Conservation (phyloP, 1,284 basidiomycete species). For the Apiotrichum gracile region DNA sequence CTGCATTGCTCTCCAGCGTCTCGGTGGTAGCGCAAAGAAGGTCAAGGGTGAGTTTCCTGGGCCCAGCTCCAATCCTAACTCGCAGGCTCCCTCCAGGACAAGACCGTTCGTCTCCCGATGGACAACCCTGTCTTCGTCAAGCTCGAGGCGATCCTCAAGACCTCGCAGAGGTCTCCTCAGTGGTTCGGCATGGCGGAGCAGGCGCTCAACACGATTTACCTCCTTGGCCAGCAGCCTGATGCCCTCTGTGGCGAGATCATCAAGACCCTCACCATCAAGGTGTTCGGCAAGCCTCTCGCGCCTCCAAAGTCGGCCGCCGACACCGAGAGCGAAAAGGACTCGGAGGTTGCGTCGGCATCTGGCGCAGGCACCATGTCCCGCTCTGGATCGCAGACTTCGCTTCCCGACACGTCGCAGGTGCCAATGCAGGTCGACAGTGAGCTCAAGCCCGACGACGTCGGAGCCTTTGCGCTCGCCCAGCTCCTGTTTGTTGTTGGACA, state of each 20-base stretch:
- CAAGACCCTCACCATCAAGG: conserved; percentile 68
- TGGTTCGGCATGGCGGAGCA: conserved; percentile 92
- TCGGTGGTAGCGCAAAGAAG: conserved; percentile 93
- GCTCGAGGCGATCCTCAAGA: conserved; percentile 69
- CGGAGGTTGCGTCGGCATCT: conserved; percentile 1
- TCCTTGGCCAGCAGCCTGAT: conserved; percentile 90
- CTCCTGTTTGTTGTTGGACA: conserved; percentile 92
- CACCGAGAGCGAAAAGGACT: conserved; percentile 12
- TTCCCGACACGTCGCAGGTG: too few species aligned
- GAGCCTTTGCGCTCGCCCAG: conserved; percentile 82
- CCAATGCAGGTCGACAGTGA: conserved; percentile 10
- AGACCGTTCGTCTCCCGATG: conserved; percentile 82
- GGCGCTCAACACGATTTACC: conserved; percentile 92
- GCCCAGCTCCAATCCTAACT: not conserved
- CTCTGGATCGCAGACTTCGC: conserved; percentile 11
- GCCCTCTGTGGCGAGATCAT: conserved; percentile 74
- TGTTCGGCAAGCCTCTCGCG: conserved; percentile 52
- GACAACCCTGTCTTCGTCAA: conserved; percentile 78
- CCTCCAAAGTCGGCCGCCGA: conserved; percentile 1
- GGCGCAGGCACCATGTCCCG: conserved; percentile 11
- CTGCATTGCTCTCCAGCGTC: conserved; percentile 82
- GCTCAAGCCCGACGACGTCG: conserved; percentile 54
- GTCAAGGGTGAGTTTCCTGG: conserved; percentile 65
- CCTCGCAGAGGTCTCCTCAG: conserved; percentile 72
- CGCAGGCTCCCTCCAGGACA: conserved; percentile 77